phyloP scores from a whole-genome alignment of 1,284 basidiomycete genomes.

The Mixia osmundae region DNA sequence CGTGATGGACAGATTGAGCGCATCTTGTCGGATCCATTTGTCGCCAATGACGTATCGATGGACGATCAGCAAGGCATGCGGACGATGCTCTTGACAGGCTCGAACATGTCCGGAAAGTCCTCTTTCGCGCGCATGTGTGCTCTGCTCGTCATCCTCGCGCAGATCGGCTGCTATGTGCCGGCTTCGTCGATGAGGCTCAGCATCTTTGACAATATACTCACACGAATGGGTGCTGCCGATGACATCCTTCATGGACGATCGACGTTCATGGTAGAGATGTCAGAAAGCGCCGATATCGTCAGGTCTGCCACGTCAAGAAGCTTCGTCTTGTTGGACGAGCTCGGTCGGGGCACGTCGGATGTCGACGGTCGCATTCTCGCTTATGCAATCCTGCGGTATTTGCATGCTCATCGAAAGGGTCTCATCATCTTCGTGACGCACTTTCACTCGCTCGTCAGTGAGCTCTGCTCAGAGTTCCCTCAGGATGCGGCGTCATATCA shows the following conservation, averaged over 20 bases:
- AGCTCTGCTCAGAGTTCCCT: not conserved
- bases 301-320: conserved; percentile 16
- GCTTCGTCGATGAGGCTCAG: conserved; percentile 45
- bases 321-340: conserved; percentile 49
- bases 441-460: conserved; percentile 32
- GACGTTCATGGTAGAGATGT: conserved; percentile 52
- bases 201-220: conserved; percentile 59
- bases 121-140: conserved; percentile 26
- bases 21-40: conserved; percentile 53
- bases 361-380: conserved; percentile 71
- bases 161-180: conserved; percentile 36
- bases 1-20: conserved; percentile 64
- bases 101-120: conserved; percentile 28
- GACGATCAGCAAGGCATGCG: conserved; percentile 46
- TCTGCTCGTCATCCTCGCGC: conserved; percentile 69
- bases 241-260: conserved; percentile 49
- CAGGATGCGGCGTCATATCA: conserved; percentile 38
- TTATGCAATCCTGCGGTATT: conserved; percentile 52
- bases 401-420: conserved; percentile 26
- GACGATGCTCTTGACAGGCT: conserved; percentile 17
- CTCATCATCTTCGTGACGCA: conserved; percentile 77
- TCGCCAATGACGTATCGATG: conserved; percentile 76
- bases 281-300: conserved; percentile 77
- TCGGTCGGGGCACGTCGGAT: conserved; percentile 48
- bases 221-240: conserved; percentile 49